Evolutionary conservation across 352 stramenopile genomes (phyloP).

Genomic region (Globisporangium cederbergense): DNA sequence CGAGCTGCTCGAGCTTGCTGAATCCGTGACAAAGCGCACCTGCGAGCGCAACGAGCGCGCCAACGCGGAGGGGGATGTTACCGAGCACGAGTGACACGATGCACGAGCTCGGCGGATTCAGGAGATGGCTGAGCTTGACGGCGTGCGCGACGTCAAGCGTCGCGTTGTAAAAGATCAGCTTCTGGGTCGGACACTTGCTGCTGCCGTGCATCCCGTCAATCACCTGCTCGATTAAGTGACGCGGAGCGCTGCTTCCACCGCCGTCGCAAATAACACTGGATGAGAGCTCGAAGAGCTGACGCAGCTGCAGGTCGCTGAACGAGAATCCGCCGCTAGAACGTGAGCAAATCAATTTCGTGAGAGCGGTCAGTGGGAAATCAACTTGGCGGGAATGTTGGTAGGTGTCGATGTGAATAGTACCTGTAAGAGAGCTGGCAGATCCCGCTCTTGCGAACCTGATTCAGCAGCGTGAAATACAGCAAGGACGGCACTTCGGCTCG

Average conservation of each 20-base stretch:
- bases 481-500: conserved; percentile 55
- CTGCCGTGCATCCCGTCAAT: conserved; percentile 40
- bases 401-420: conserved; percentile 15
- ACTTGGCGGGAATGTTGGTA: not conserved
- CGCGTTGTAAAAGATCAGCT: conserved; percentile 74
- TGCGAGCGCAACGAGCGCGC: conserved; percentile 41
- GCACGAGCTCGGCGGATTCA: conserved; percentile 30
- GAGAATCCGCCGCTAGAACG: conserved; percentile 31
- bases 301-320: conserved; percentile 41
- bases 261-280: conserved; percentile 61
- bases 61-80: conserved; percentile 38
- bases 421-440: conserved; percentile 62
- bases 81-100: conserved; percentile 60
- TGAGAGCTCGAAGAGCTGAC: conserved; percentile 52
- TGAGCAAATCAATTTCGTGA: not conserved
- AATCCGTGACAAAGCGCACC: conserved; percentile 41
- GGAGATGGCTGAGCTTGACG: conserved; percentile 26
- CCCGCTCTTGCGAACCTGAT: conserved; percentile 56
- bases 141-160: conserved; percentile 31
- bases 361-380: not conserved
- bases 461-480: conserved; percentile 72
- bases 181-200: conserved; percentile 34
- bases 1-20: conserved; percentile 60
- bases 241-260: conserved; percentile 15
- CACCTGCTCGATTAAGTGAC: conserved; percentile 47